Conservation (phyloP, 371 early-diverging fungal genomes). For the Parasitella parasitica region DNA sequence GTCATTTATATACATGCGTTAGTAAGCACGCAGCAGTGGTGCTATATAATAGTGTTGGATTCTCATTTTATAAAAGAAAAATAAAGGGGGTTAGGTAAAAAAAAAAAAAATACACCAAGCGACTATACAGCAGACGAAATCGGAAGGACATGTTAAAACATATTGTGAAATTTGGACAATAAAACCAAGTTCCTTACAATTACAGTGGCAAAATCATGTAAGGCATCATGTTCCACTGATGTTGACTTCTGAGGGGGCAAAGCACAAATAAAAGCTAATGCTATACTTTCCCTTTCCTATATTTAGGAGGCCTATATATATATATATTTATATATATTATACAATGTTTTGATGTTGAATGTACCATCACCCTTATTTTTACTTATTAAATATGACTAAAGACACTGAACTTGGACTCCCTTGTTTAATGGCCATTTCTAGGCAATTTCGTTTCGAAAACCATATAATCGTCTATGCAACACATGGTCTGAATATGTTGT, state of each 20-base stretch:
- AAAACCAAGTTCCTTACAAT: not conserved
- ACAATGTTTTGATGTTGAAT: slow-evolving; percentile 1
- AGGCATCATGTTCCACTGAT: not conserved
- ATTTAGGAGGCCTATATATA: not conserved
- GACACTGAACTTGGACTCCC: not conserved
- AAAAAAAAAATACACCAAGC: too few species aligned
- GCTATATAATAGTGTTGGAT: too few species aligned
- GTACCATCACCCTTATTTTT: not conserved
- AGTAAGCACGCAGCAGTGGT: too few species aligned
- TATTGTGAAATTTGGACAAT: not conserved
- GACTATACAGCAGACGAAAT: not conserved
- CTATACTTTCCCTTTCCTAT: not conserved
- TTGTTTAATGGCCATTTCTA: not conserved
- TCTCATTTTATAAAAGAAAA: too few species aligned
- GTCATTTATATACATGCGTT: too few species aligned
- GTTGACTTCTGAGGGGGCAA: not conserved
- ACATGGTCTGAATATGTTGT: too few species aligned
- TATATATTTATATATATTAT: not conserved
- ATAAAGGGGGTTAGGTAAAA: too few species aligned
- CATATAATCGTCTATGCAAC: too few species aligned
- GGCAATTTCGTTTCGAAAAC: too few species aligned
- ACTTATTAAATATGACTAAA: slow-evolving; percentile 15
- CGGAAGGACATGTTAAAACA: not conserved
- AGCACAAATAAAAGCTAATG: not conserved
- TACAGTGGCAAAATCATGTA: not conserved